phyloP scores from a whole-genome alignment of 257 asterid species.

The Voacanga thouarsii region DNA sequence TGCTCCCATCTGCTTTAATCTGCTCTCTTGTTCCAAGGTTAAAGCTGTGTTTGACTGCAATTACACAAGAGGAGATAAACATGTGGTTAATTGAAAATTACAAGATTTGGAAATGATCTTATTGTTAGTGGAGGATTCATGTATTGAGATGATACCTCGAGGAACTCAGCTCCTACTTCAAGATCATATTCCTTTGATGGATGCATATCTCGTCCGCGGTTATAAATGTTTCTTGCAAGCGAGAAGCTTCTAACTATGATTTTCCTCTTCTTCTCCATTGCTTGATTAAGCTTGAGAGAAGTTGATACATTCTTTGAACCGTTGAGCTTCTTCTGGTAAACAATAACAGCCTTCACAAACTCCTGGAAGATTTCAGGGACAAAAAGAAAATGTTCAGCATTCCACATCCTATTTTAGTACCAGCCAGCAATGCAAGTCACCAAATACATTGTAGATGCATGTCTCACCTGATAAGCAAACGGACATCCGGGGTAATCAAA shows the following conservation, averaged over 20 bases:
- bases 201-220: conserved; percentile 11
- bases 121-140: too few relatives aligned
- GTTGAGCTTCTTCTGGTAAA: conserved; percentile 40
- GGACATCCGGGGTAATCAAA: conserved; percentile 80
- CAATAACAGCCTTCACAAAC: conserved; percentile 46
- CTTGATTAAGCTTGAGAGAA: conserved; percentile 31
- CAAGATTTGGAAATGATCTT: not conserved
- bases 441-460: too few relatives aligned
- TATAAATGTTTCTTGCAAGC: conserved; percentile 34
- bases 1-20: conserved; percentile 52
- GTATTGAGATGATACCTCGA: conserved; percentile 22
- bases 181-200: conserved; percentile 23
- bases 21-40: conserved; percentile 37
- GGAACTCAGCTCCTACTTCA: conserved; percentile 36
- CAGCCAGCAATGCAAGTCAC: not conserved
- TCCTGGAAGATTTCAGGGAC: conserved; percentile 24
- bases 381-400: not conserved
- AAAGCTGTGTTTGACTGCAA: conserved; percentile 40
- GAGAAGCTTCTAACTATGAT: conserved; percentile 38
- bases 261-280: conserved; percentile 44
- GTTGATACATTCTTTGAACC: conserved; percentile 19
- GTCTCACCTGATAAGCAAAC: conserved; percentile 34
- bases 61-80: not conserved
- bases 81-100: not conserved
- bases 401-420: too few relatives aligned